These are phyloP conservation scores for Tilletia caries DNA, from an alignment of 1,284 basidiomycete genomes.

Conservation along the genomic window DNA sequence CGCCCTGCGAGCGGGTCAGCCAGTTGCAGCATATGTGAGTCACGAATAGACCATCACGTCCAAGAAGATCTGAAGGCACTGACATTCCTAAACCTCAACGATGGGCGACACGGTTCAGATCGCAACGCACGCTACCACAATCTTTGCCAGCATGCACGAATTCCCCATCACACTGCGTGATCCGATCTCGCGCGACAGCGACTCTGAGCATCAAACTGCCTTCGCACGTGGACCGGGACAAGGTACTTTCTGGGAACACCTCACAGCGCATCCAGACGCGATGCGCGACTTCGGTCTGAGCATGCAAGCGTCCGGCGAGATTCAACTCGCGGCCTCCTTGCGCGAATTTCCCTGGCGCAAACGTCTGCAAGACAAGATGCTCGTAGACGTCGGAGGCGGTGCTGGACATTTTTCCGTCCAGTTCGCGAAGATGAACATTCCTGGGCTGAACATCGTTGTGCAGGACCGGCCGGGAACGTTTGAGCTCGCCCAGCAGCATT, in stretches of 20 bases:
- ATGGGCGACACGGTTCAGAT: no score
- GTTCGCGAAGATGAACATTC: conserved; percentile 10
- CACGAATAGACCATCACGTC: background rate
- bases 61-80: background rate
- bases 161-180: background rate
- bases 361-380: background rate
- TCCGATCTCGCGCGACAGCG: conserved; percentile 3
- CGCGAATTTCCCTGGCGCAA: conserved; percentile 3
- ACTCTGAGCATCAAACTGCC: conserved; percentile 11
- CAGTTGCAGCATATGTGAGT: conserved; percentile 10
- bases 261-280: background rate
- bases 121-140: background rate
- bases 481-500: conserved; percentile 4
- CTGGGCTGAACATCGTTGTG: background rate
- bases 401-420: conserved; percentile 1
- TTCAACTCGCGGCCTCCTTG: conserved; percentile 2
- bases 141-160: background rate
- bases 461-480: conserved; percentile 1
- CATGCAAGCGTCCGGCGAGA: conserved; percentile 10
- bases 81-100: background rate
- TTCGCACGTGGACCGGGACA: conserved; percentile 4
- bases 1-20: background rate
- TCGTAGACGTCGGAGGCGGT: conserved; percentile 3
- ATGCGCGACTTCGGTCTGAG: conserved; percentile 7
- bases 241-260: conserved; percentile 7